Base-by-base conservation (phyloP, 371 early-diverging fungal genomes). In the Capillidium rhysosporum region DNA sequence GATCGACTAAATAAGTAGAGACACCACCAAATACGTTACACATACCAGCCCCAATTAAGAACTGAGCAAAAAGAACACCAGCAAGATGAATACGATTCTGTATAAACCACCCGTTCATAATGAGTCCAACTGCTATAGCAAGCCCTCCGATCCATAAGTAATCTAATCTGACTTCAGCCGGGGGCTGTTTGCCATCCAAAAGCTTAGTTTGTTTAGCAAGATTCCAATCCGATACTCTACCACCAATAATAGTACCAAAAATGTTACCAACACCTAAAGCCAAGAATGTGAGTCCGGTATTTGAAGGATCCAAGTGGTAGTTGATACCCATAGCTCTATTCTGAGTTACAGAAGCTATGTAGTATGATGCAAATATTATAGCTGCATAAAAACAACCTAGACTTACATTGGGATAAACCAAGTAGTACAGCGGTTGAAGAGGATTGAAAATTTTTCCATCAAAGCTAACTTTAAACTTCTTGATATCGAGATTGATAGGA, bases 341-440 rank as follows among this genome's bases (percentile, higher is more conserved):
- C 34, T 69, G 34, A 39, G 62, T 66, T 0, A 69, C 57, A 24
- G 69, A 67, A 23, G 69, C 56, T 54, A 69, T 68, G 51, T 69
- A 69, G 66, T 68, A 69, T 41, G 69, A 67, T 8, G 68, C 76
- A 57, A 73, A 77, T 3, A 71, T 67, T 26, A 74, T 55, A 10
- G 72, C 69, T 24, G 71, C 69, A 26, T 75, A 75, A 1, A 69
- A 55, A 0, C 69, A 68, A 1, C 65, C 51, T 12, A 78, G 44
- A 14, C 71, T 40, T 8, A 78, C 72, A 1, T 62, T 62, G 1
- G 73, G 68, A 43, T 71, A 61, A 5, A 38, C 55, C 23, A 78
- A 46, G 34, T 73, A 67, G 12, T 64, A 3, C 34, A 75, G 62
- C 21, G 66, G 58, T 28, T 59, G 61, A 55, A 63, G 57, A 24